Evolutionary conservation across 306 rosid species (phyloP), one percentile per base, ranked within the genome.

Genomic region (Quercus cerris): DNA sequence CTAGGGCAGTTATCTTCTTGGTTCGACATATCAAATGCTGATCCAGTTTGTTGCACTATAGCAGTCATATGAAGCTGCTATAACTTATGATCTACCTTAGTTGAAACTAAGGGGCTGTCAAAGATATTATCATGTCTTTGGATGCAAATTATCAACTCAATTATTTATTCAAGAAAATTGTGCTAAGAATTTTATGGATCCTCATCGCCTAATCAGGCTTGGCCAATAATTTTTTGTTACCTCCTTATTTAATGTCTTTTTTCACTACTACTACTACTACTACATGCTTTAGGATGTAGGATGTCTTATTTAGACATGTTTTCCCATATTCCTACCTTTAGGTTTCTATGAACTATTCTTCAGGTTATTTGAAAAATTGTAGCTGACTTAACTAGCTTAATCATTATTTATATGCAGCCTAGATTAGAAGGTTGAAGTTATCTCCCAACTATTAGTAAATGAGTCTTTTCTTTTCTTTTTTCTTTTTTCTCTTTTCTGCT

Each of bases 401-500:
- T 68, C 17, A 33, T n/a, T 19, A 33, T 19, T 68, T 49, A 68
- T 68, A 14, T 73, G 58, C 80, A 71, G 20, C 67, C 81, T 73
- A 70, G 35, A 78, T 56, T 77, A 74, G 58, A 76, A 33, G 19
- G 69, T 30, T 68, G 69, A 73, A 71, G 31, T 79, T 83, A 27
- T 30, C 56, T 56, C 23, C 73, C 73, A 81, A 81, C 85, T 76
- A 54, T 77, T 79, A 72, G 76, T 86, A 87, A 90, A 82, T 77
- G 80, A 76, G 84, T n/a, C 55, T 75, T 35, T 73, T 66, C 5
- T 49, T 49, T 49, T 49, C 1, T 19, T 18, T 86, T 38, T 76
- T 79, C 77, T 77, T 79, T 86, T 28, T 76, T 81, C 75, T 77
- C 81, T 56, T 78, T 20, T 23, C 83, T 91, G 97, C 85, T 91